Conservation (phyloP, 2,329 filamentous ascomycete genomes). For the Fusarium penzigii region DNA sequence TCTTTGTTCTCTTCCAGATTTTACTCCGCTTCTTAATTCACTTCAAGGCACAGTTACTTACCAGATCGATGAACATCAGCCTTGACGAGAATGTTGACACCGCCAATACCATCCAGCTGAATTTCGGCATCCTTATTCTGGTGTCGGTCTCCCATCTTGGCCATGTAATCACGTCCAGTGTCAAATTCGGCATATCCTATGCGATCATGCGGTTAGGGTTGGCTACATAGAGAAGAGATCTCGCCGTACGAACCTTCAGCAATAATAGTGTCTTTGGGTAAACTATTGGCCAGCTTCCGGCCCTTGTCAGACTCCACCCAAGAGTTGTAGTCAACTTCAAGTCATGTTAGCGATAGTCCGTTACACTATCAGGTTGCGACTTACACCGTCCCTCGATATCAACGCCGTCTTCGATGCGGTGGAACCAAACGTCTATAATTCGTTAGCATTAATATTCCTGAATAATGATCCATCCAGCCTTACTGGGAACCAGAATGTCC, state of each 20-base stretch:
- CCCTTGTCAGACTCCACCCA: conserved; percentile 94
- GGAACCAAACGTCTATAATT: conserved; percentile 87
- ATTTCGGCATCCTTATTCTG: conserved; percentile 91
- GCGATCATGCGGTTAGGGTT: conserved; percentile 17
- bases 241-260: conserved; percentile 70
- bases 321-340: conserved; percentile 92
- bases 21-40: not conserved
- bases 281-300: conserved; percentile 67
- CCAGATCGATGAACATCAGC: conserved; percentile 95
- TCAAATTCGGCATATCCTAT: conserved; percentile 89
- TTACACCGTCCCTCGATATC: conserved; percentile 95
- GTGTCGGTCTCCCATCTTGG: conserved; percentile 86
- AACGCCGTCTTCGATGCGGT: conserved; percentile 75
- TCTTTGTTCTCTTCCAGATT: not conserved
- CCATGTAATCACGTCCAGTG: conserved; percentile 89
- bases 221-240: not conserved
- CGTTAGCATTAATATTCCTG: conserved; percentile 24
- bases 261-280: conserved; percentile 80
- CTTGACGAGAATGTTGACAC: conserved; percentile 97
- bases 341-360: conserved; percentile 11
- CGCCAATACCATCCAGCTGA: conserved; percentile 91
- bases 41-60: conserved; percentile 34
- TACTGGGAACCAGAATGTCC: conserved; percentile 94
- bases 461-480: conserved; percentile 32
- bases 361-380: conserved; percentile 33